Evolutionary conservation across 139 green algal genomes (phyloP), one percentile per base, ranked within the genome.

Genomic region (Nannochloris sp.): DNA sequence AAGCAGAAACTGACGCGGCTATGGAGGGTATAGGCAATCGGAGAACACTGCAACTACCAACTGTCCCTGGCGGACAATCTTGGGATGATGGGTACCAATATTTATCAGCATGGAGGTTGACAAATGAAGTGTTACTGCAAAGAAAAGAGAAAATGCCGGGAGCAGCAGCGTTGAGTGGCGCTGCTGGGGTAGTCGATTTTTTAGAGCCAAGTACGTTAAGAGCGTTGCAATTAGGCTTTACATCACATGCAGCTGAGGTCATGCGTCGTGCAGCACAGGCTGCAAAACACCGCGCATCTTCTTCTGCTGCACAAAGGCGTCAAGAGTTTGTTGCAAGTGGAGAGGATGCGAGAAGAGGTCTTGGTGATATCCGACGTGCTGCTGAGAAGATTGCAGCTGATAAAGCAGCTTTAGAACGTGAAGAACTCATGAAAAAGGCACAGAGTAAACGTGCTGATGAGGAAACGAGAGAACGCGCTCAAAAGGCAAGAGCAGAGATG

Each of bases 401-500:
- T 9, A 67, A 62, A 31, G 32, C 31, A 13, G 62, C 59, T 10
- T 48, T 34, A 30, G 72, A 78, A 32, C 39, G 54, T 3, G 68
- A 65, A 13, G 35, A 62, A 60, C 61, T 80, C 31, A 60, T 80
- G 25, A 56, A 55, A 23, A 45, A 27, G 12, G 72, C 70, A 10
- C 46, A 19, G 14, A 34, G 46, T 55, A 71, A 39, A 36, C 13
- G 29, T 2, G 72, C 72, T 15, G 70, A 79, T 37, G 72, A 76
- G 6, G 68, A 79, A 35, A 76, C 60, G 10, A 77, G 62, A 54
- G 72, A 79, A 60, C 60, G 54, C 1, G 68, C 68, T 1, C 47
- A 79, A 39, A 71, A 67, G 55, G 34, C 62, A 35, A 79, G 67
- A 55, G 70, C 62, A 10, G 63, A 77, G 64, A 54, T 73, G 27